A percentile compares a stretch with the other conserved stretches of the same genome.
phyloP scores from a whole-genome alignment of 108 stramenopile species.

The Mediolabrus comicus region DNA sequence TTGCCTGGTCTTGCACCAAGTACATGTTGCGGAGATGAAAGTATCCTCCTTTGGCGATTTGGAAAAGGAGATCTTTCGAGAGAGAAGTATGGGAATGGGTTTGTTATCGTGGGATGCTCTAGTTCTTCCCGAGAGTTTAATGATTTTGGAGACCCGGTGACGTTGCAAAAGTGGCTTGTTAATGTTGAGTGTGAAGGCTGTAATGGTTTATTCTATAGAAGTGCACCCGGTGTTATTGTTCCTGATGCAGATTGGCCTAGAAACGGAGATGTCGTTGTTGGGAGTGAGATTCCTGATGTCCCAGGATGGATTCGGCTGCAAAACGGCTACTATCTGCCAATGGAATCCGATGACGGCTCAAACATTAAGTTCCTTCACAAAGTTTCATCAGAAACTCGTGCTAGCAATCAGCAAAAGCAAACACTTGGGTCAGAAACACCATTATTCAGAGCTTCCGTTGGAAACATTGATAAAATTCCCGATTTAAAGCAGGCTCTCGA shows the following conservation, averaged over 20 bases:
- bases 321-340: constrained; percentile 90
- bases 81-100: constrained; percentile 77
- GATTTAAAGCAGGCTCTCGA: constrained; percentile 45
- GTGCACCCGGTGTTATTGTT: constrained; percentile 80
- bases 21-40: constrained; percentile 46
- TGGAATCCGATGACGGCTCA: constrained; percentile 75
- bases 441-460: constrained; percentile 46
- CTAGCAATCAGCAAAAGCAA: constrained; percentile 72
- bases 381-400: constrained; percentile 63
- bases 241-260: constrained; percentile 92
- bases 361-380: constrained; percentile 70
- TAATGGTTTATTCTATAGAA: constrained; percentile 81
- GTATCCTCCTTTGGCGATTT: constrained; percentile 86
- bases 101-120: constrained; percentile 82
- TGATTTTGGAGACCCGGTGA: constrained; percentile 58
- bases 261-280: constrained; percentile 89
- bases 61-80: constrained; percentile 73
- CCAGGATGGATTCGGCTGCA: constrained; percentile 89
- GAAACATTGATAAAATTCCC: constrained; percentile 5
- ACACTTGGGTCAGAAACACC: constrained; percentile 78
- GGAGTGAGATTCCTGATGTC: constrained; percentile 72
- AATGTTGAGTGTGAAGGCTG: constrained; percentile 86
- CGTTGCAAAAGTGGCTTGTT: constrained; percentile 85
- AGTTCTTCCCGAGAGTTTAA: constrained; percentile 53
- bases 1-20: constrained; percentile 22